phyloP scores from a whole-genome alignment of 768 basidiomycete genomes.

The Omphalotus guepiniiformis region DNA sequence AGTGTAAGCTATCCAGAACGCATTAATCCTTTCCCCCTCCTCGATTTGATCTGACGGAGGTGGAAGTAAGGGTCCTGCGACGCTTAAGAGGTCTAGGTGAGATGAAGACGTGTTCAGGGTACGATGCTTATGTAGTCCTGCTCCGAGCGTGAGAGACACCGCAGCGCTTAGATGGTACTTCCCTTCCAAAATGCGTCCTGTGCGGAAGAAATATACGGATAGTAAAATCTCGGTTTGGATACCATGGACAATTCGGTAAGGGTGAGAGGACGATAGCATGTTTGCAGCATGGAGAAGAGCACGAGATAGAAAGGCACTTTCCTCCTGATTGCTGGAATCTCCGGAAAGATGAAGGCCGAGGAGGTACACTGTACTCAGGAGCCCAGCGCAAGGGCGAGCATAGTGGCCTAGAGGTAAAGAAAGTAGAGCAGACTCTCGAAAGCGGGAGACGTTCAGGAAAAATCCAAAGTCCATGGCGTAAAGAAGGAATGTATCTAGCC shows the following conservation, averaged over 20 bases:
- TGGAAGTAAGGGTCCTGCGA: conserved; percentile 26
- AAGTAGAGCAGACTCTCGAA: conserved; percentile 45
- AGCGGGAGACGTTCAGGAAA: conserved; percentile 51
- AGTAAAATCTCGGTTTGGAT: conserved; percentile 39
- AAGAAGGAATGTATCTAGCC: conserved; percentile 55
- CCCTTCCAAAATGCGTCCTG: conserved; percentile 37
- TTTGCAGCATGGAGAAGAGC: conserved; percentile 33
- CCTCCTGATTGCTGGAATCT: conserved; percentile 34
- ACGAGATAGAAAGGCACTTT: conserved; percentile 43
- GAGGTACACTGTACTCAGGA: conserved; percentile 47
- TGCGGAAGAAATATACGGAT: conserved; percentile 38
- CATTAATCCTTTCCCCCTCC: conserved; percentile 36
- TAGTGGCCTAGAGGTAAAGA: conserved; percentile 43
- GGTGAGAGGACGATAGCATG: conserved; percentile 15
- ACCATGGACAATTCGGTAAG: conserved; percentile 26
- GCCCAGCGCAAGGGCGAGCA: conserved; percentile 43
- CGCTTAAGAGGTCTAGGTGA: conserved; percentile 33
- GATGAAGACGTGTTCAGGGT: conserved; percentile 29
- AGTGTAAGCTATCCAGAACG: conserved; percentile 37
- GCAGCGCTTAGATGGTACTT: conserved; percentile 36
- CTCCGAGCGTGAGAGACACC: conserved; percentile 23
- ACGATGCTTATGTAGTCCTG: conserved; percentile 31
- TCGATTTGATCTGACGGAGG: conserved; percentile 8
- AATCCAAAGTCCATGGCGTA: conserved; percentile 60
- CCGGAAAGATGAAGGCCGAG: conserved; percentile 50